Evolutionary conservation across 345 rosid species (phyloP).

Genomic region (Noccaea bulbosa): DNA sequence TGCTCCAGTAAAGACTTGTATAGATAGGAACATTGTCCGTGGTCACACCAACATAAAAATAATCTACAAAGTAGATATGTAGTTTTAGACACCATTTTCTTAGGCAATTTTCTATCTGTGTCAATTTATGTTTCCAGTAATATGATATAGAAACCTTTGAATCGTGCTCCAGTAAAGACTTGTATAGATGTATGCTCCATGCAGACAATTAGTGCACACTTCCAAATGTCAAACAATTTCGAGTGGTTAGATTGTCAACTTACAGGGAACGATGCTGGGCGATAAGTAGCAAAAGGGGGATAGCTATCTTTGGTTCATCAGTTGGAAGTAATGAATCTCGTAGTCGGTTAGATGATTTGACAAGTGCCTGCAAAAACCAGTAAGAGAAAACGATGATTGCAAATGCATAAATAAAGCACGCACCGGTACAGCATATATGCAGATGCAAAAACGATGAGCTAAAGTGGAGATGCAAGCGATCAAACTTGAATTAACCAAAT

Average conservation of each 20-base stretch:
- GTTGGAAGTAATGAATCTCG: constrained; percentile 91
- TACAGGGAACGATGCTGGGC: constrained; percentile 98
- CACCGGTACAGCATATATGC: constrained; percentile 7
- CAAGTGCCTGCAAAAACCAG: constrained; percentile 70
- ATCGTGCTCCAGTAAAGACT: constrained; percentile 20
- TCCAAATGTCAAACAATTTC: constrained; percentile 27
- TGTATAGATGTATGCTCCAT: constrained; percentile 19
- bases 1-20: constrained; percentile 24
- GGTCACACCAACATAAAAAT: constrained; percentile 19
- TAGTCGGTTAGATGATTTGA: constrained; percentile 89
- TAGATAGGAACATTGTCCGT: constrained; percentile 20
- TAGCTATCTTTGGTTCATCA: constrained; percentile 93
- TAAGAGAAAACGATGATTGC: constrained; percentile 25
- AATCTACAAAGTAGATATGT: constrained; percentile 28
- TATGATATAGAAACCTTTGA: constrained; percentile 17
- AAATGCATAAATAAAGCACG: constrained; percentile 11
- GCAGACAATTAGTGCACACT: constrained; percentile 19
- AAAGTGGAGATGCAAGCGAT: background rate
- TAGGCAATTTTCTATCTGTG: constrained; percentile 18
- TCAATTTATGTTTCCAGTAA: constrained; percentile 23
- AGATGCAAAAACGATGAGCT: constrained; percentile 21
- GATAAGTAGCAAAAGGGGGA: constrained; percentile 86
- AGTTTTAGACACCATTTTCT: constrained; percentile 13
- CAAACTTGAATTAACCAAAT: constrained; percentile 26
- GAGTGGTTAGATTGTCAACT: constrained; percentile 44